Conservation (phyloP, 164 flowering plant genomes). For the Chloranthus sessilifolius region DNA sequence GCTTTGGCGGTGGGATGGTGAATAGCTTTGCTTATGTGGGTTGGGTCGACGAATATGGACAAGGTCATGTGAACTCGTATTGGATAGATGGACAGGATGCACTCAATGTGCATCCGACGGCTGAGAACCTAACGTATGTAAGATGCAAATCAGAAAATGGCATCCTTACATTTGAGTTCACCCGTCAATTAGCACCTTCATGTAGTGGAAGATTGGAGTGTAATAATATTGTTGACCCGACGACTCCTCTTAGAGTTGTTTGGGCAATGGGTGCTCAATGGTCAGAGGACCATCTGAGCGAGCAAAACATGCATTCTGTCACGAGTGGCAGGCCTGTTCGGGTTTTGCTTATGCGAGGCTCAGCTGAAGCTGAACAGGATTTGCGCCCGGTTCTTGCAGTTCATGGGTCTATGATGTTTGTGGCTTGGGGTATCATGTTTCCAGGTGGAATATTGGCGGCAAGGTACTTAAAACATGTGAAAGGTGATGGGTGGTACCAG, state of each 20-base stretch:
- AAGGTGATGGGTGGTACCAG: slow-evolving; percentile 89
- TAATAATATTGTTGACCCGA: slow-evolving; percentile 78
- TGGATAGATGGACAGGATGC: slow-evolving; percentile 91
- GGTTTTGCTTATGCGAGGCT: slow-evolving; percentile 78
- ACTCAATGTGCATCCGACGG: slow-evolving; percentile 61
- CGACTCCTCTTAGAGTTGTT: slow-evolving; percentile 79
- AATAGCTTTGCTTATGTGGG: slow-evolving; percentile 93
- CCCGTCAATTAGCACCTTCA: slow-evolving; percentile 67
- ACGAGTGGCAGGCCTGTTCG: slow-evolving; percentile 70
- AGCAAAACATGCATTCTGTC: slow-evolving; percentile 79
- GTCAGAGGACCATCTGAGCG: slow-evolving; percentile 62
- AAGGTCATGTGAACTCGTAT: slow-evolving; percentile 70
- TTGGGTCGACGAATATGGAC: slow-evolving; percentile 70
- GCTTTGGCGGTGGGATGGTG: slow-evolving; percentile 85
- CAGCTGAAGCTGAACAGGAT: slow-evolving; percentile 97
- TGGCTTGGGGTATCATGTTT: slow-evolving; percentile 94
- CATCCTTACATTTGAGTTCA: slow-evolving; percentile 84
- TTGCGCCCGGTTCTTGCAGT: slow-evolving; percentile 90
- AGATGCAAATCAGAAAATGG: slow-evolving; percentile 92
- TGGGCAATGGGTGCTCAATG: slow-evolving; percentile 98
- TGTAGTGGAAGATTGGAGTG: slow-evolving; percentile 65
- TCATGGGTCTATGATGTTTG: slow-evolving; percentile 99
- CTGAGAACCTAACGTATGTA: slow-evolving; percentile 78
- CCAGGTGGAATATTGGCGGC: slow-evolving; percentile 93
- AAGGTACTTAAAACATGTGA: slow-evolving; percentile 83